Evolutionary conservation across 2,329 filamentous ascomycete genomes (phyloP).

Genomic region (Catunica adiposa): DNA sequence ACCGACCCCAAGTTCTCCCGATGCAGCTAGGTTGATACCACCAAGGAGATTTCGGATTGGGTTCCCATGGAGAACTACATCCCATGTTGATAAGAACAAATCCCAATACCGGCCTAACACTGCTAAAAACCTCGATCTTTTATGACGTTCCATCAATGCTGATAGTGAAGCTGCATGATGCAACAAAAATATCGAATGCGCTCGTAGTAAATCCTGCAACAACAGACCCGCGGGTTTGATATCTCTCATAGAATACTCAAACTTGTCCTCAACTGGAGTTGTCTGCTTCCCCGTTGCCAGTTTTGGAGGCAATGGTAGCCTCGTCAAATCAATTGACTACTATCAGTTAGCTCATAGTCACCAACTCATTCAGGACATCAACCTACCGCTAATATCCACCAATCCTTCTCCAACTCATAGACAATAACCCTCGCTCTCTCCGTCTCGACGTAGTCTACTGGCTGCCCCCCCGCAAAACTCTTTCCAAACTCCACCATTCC

Average conservation of each 20-base stretch:
- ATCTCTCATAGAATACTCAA: conserved; percentile 80
- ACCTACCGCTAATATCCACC: conserved; percentile 83
- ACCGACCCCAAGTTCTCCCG: conserved; percentile 80
- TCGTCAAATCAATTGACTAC: conserved; percentile 68
- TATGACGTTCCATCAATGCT: conserved; percentile 41
- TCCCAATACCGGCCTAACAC: conserved; percentile 73
- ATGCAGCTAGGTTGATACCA: conserved; percentile 74
- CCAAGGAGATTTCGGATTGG: conserved; percentile 64
- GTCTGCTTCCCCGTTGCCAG: conserved; percentile 25
- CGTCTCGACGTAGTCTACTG: conserved; percentile 78
- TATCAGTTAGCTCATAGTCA: neutral
- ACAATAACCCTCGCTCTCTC: conserved; percentile 73
- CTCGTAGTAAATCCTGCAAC: conserved; percentile 63
- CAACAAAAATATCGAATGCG: conserved; percentile 69
- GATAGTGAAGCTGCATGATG: conserved; percentile 68
- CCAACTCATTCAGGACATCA: neutral
- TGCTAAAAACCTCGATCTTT: conserved; percentile 51
- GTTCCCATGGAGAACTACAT: conserved; percentile 78
- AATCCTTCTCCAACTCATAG: conserved; percentile 72
- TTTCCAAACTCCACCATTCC: conserved; percentile 89
- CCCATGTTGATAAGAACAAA: conserved; percentile 55
- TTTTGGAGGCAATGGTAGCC: conserved; percentile 44
- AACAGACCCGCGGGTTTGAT: conserved; percentile 68
- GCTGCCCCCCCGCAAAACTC: conserved; percentile 62
- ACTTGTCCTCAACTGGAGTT: conserved; percentile 26